Conservation (phyloP, 371 early-diverging fungal species). For the Chytridiales sp. region DNA sequence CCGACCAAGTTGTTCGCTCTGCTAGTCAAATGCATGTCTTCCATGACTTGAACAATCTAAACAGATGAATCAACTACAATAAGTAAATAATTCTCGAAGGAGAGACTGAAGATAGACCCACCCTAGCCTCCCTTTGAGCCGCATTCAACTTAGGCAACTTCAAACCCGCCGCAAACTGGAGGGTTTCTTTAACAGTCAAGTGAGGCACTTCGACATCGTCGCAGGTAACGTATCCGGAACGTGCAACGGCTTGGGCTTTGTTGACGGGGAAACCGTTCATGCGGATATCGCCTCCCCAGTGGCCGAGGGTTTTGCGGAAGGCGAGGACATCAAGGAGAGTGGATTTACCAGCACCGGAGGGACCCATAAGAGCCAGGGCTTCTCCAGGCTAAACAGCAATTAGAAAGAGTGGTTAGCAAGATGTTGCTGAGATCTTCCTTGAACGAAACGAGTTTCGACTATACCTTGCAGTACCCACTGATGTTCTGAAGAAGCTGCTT, state of each 20-base stretch:
- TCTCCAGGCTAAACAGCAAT: slow-evolving; percentile 35
- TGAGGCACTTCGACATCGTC: slow-evolving; percentile 71
- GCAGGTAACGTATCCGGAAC: slow-evolving; percentile 14
- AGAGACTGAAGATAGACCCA: neutral
- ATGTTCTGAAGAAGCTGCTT: slow-evolving; percentile 14
- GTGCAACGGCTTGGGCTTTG: slow-evolving; percentile 40
- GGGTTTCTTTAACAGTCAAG: slow-evolving; percentile 83
- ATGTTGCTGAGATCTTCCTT: no score
- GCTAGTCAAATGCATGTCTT: slow-evolving; percentile 13
- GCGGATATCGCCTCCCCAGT: slow-evolving; percentile 16
- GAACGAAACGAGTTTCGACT: no score
- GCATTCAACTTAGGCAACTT: slow-evolving; percentile 62
- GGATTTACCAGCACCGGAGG: slow-evolving; percentile 43
- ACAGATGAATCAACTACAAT: neutral
- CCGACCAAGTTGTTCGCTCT: slow-evolving; percentile 2
- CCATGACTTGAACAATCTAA: slow-evolving; percentile 7
- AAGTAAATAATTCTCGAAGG: neutral
- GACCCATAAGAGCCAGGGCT: slow-evolving; percentile 40
- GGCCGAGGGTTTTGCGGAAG: slow-evolving; percentile 76
- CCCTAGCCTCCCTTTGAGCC: slow-evolving; percentile 45
- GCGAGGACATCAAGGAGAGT: slow-evolving; percentile 67
- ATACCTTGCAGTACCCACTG: slow-evolving; percentile 21
- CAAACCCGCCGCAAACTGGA: slow-evolving; percentile 78
- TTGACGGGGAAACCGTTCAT: slow-evolving; percentile 4
- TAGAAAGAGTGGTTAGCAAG: no score